Conservation (phyloP, 768 basidiomycete species). For the Pleurotus citrinopileatus region DNA sequence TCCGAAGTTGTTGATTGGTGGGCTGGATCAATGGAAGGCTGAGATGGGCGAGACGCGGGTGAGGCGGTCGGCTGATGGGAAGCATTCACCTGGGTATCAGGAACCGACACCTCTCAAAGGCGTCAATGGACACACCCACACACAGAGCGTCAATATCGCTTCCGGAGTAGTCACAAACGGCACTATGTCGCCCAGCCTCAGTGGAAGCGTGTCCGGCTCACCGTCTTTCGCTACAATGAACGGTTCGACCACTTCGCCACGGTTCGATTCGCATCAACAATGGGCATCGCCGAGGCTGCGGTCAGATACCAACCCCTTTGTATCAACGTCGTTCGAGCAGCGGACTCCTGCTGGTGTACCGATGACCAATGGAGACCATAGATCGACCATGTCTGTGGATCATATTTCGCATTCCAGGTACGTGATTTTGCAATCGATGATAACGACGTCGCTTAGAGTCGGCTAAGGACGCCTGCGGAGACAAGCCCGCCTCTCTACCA, state of each 20-base stretch:
- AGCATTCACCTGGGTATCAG: conserved; percentile 22
- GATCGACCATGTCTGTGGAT: conserved; percentile 37
- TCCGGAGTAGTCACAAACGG: background rate
- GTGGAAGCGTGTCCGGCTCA: conserved; percentile 9
- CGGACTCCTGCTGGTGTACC: conserved; percentile 10
- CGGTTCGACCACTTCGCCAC: conserved; percentile 18
- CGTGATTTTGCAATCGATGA: background rate
- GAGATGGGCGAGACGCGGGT: conserved; percentile 46
- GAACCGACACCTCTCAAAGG: conserved; percentile 19
- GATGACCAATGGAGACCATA: conserved; percentile 19
- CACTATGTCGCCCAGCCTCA: background rate
- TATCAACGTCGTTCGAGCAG: background rate
- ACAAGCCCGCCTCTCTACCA: conserved; percentile 17
- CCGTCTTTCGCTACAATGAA: conserved; percentile 13
- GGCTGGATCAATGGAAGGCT: conserved; percentile 76
- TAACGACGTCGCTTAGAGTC: background rate
- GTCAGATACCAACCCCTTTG: conserved; percentile 20
- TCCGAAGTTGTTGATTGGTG: conserved; percentile 84
- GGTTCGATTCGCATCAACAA: conserved; percentile 25
- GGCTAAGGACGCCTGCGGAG: conserved; percentile 40
- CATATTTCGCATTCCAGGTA: conserved; percentile 42
- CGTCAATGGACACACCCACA: background rate
- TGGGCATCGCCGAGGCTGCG: conserved; percentile 27
- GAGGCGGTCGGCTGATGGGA: conserved; percentile 13
- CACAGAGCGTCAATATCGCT: background rate